Evolutionary conservation across 2,329 filamentous ascomycete species (phyloP).

Genomic region (Phialemoniopsis sp.): DNA sequence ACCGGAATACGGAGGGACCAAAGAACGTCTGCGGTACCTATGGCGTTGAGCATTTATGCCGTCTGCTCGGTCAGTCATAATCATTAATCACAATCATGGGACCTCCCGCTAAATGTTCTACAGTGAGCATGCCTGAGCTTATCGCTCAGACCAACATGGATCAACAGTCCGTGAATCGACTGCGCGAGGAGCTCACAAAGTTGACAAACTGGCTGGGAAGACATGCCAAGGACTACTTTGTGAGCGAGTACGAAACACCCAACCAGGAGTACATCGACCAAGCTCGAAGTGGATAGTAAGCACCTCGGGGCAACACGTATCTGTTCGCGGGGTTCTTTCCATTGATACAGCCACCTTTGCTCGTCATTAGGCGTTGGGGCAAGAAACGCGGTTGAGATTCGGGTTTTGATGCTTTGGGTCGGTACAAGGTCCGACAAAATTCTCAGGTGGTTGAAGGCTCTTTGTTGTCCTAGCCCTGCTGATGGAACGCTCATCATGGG

Average conservation of each 20-base stretch:
- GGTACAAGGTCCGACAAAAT: too few relatives aligned
- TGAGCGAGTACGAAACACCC: constrained; percentile 69
- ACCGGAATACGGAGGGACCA: constrained; percentile 55
- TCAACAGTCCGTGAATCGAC: constrained; percentile 78
- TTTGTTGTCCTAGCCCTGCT: too few relatives aligned
- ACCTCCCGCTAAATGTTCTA: constrained; percentile 1
- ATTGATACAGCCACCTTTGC: too few relatives aligned
- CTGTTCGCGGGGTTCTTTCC: too few relatives aligned
- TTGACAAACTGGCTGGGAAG: constrained; percentile 82
- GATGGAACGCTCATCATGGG: too few relatives aligned
- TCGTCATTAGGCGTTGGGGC: too few relatives aligned
- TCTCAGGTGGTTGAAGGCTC: too few relatives aligned
- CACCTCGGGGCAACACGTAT: too few relatives aligned
- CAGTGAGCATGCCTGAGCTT: constrained; percentile 87
- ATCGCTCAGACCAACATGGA: constrained; percentile 99
- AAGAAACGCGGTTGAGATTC: too few relatives aligned
- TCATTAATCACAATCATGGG: too few relatives aligned
- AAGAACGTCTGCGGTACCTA: constrained; percentile 78
- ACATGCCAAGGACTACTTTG: constrained; percentile 74
- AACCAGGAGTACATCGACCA: constrained; percentile 69
- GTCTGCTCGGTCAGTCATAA: constrained; percentile 70
- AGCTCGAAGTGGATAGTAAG: constrained; percentile 40
- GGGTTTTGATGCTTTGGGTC: too few relatives aligned
- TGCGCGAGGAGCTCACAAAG: constrained; percentile 84
- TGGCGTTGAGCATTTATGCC: constrained; percentile 85